These are phyloP conservation scores for Fomitiporia mediterranea DNA, from an alignment of 1,284 basidiomycete species.

Conservation along the genomic window DNA sequence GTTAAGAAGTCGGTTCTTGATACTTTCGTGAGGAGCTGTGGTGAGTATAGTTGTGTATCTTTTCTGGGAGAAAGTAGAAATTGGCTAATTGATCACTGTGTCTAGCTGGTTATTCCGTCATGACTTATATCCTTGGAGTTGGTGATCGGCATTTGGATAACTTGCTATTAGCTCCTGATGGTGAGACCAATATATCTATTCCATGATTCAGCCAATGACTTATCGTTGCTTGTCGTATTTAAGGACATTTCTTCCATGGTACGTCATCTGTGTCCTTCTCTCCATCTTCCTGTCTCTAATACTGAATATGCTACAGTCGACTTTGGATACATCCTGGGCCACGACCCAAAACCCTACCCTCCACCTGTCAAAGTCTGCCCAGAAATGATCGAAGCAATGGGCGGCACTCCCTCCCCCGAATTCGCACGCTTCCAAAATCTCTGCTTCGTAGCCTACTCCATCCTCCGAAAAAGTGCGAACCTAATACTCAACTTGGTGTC, in stretches of 20 bases:
- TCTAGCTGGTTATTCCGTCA: conserved; percentile 94
- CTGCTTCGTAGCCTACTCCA: conserved; percentile 95
- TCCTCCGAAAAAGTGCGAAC: conserved; percentile 95
- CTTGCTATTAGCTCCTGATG: conserved; percentile 88
- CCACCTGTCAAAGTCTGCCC: conserved; percentile 98
- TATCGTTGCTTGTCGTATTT: background rate
- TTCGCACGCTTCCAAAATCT: conserved; percentile 94
- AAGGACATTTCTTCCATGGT: conserved; percentile 88
- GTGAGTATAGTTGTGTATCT: conserved; percentile 44
- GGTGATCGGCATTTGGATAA: conserved; percentile 98
- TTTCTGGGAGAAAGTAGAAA: too few relatives aligned
- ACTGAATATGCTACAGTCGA: conserved; percentile 61
- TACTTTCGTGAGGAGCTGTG: conserved; percentile 95
- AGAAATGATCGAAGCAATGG: conserved; percentile 99
- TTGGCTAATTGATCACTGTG: conserved; percentile 13
- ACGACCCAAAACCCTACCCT: conserved; percentile 97
- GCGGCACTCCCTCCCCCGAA: conserved; percentile 87
- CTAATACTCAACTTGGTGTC: conserved; percentile 95
- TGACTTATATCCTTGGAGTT: conserved; percentile 95
- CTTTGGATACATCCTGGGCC: conserved; percentile 97
- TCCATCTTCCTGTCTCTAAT: background rate
- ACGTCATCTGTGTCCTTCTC: conserved; percentile 24
- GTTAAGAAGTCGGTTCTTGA: conserved; percentile 92
- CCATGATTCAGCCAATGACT: background rate
- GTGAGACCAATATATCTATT: conserved; percentile 31